A percentile compares a stretch with the other conserved stretches of the same genome.
Conservation (phyloP, 371 early-diverging fungal genomes). For the Basidiobolus meristosporus region DNA sequence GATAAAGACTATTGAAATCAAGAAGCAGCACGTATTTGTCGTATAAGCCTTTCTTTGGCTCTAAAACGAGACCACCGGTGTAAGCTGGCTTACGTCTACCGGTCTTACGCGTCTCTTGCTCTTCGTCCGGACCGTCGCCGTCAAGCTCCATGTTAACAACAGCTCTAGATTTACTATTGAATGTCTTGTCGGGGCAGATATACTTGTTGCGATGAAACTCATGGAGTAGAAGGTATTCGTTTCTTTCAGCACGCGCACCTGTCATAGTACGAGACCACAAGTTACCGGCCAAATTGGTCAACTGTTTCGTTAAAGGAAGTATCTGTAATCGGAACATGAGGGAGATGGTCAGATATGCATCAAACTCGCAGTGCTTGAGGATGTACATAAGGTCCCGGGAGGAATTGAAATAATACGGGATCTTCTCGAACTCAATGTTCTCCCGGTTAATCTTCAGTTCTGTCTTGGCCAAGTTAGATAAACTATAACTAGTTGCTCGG, state of each 20-base stretch:
- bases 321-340: constrained; percentile 79
- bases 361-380: constrained; percentile 64
- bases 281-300: constrained; percentile 89
- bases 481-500: constrained; percentile 66
- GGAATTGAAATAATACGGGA: constrained; percentile 43
- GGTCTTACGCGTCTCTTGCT: constrained; percentile 15
- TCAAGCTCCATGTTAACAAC: constrained; percentile 7
- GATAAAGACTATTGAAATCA: constrained; percentile 99
- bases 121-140: constrained; percentile 11
- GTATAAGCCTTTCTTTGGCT: constrained; percentile 95
- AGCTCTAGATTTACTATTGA: constrained; percentile 2
- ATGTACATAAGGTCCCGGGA: constrained; percentile 38
- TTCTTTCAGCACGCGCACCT: constrained; percentile 94
- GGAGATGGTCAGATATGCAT: constrained; percentile 56
- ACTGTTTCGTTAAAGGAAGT: constrained; percentile 84
- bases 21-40: constrained; percentile 89
- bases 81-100: constrained; percentile 81
- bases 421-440: constrained; percentile 68
- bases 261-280: constrained; percentile 83
- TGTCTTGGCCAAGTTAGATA: constrained; percentile 55
- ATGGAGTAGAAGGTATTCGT: constrained; percentile 94
- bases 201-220: constrained; percentile 85
- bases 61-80: constrained; percentile 95
- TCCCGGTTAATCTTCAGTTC: constrained; percentile 68
- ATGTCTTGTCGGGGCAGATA: constrained; percentile 75